phyloP scores from a whole-genome alignment of 2,329 filamentous ascomycete genomes.

The Xylariales sp. region DNA sequence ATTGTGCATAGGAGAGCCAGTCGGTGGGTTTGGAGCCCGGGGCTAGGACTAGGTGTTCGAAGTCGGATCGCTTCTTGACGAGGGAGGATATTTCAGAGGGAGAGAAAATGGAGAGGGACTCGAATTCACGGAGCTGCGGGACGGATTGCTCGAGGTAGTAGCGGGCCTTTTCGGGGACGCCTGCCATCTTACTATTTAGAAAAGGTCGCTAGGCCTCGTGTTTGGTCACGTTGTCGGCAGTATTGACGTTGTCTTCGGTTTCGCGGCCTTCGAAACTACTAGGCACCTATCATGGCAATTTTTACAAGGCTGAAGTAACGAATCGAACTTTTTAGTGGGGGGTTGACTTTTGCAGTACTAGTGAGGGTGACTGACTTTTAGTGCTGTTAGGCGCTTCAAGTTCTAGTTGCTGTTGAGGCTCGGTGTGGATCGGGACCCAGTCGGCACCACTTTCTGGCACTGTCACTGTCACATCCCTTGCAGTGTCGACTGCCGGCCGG shows the following conservation, averaged over 20 bases:
- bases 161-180: constrained; percentile 86
- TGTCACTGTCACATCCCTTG: too few species aligned
- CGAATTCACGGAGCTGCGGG: constrained; percentile 86
- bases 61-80: constrained; percentile 84
- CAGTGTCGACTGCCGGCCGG: too few species aligned
- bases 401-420: too few species aligned
- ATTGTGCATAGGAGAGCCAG: constrained; percentile 77
- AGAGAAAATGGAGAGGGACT: constrained; percentile 85
- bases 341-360: neutral
- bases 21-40: constrained; percentile 72
- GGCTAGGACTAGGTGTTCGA: constrained; percentile 85
- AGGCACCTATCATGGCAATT: neutral
- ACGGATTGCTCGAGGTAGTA: constrained; percentile 92
- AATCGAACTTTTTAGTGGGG: constrained; percentile 13
- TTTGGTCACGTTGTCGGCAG: neutral
- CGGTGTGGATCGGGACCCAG: too few species aligned
- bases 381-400: too few species aligned
- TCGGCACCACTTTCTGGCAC: too few species aligned
- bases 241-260: too few species aligned
- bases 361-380: too few species aligned
- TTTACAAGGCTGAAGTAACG: neutral
- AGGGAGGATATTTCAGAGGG: constrained; percentile 88
- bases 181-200: constrained; percentile 77
- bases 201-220: too few species aligned
- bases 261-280: neutral